Conservation (phyloP, 192 early-diverging fungal genomes). For the Coemansia sp. region DNA sequence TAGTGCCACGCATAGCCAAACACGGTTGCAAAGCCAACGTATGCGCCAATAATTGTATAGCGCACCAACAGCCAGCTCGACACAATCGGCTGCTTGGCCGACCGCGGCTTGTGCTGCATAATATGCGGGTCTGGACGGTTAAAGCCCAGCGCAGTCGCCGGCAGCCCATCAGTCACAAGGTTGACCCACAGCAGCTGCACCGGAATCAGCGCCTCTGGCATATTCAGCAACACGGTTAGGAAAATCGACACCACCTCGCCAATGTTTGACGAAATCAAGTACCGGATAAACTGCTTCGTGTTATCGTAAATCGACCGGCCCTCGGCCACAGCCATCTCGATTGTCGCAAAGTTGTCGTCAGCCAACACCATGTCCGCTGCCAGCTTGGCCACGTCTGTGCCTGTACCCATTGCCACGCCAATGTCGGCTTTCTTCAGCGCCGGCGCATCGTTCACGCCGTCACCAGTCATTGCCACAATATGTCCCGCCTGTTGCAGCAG, state of each 20-base stretch:
- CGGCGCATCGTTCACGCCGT: constrained; percentile 99
- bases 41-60: constrained; percentile 88
- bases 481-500: constrained; percentile 75
- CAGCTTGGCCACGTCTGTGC: constrained; percentile 97
- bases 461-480: constrained; percentile 77
- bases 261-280: constrained; percentile 98
- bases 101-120: constrained; percentile 88
- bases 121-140: constrained; percentile 97
- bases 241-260: constrained; percentile 98
- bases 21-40: constrained; percentile 91
- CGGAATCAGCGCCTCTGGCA: constrained; percentile 97
- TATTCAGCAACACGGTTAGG: constrained; percentile 91
- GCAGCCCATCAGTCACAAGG: constrained; percentile 95
- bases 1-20: constrained; percentile 99
- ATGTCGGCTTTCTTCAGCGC: constrained; percentile 98
- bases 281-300: constrained; percentile 99
- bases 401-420: constrained; percentile 98
- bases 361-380: constrained; percentile 98
- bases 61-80: constrained; percentile 93
- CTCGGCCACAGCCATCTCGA: constrained; percentile 96
- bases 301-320: constrained; percentile 98
- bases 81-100: constrained; percentile 83
- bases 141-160: constrained; percentile 97
- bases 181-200: constrained; percentile 99
- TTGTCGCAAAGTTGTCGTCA: constrained; percentile 99